These are phyloP conservation scores for Schrenkiella parvula DNA, from an alignment of 345 rosid genomes.

Conservation along the genomic window DNA sequence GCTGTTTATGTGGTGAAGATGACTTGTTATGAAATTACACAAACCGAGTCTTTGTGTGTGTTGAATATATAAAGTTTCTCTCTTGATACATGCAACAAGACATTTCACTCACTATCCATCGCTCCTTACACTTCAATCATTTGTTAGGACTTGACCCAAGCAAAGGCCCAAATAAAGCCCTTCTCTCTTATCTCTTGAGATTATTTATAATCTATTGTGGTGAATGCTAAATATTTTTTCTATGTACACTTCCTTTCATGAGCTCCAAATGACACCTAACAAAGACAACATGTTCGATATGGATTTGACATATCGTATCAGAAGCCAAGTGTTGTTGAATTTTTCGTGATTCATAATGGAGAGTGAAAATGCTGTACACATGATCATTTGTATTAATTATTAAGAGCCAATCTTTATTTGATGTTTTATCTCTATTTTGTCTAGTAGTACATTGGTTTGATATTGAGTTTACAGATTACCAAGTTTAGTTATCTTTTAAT, in stretches of 20 bases:
- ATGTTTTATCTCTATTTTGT: neutral
- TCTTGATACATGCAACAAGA: neutral
- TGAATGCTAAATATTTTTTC: neutral
- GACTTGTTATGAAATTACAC: neutral
- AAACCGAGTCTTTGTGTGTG: neutral
- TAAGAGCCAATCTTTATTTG: neutral
- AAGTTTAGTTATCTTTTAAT: neutral
- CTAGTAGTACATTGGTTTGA: neutral
- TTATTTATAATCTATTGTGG: too few relatives aligned
- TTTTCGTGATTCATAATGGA: neutral
- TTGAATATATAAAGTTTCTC: neutral
- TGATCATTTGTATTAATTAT: neutral
- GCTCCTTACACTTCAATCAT: too few relatives aligned
- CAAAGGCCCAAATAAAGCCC: too few relatives aligned
- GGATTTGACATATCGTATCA: neutral
- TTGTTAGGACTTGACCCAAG: too few relatives aligned
- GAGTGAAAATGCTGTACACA: neutral
- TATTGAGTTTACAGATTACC: neutral
- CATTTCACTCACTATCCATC: too few relatives aligned
- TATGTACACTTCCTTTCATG: too few relatives aligned
- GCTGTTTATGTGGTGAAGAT: neutral
- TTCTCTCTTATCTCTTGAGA: too few relatives aligned
- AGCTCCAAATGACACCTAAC: too few relatives aligned
- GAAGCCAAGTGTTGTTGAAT: neutral
- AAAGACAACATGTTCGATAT: neutral